Evolutionary conservation across 345 rosid species (phyloP).

Genomic region (Gossypium anomalum): DNA sequence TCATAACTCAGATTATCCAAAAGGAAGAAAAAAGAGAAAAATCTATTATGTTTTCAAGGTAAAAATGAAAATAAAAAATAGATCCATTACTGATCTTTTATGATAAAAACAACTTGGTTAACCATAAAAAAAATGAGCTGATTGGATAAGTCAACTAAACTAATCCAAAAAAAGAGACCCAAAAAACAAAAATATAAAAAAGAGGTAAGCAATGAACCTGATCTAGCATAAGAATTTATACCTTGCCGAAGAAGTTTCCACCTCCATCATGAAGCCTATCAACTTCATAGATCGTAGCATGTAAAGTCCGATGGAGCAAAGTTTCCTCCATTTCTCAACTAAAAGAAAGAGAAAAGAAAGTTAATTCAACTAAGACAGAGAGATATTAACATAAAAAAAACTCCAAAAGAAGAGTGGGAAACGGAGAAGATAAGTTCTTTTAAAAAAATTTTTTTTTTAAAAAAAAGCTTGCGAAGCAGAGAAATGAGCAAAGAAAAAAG

Average conservation of each 20-base stretch:
- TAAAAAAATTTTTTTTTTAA: too few species aligned
- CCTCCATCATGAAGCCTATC: constrained; percentile 51
- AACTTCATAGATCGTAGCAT: constrained; percentile 84
- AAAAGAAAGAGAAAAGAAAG: neutral
- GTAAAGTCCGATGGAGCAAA: constrained; percentile 76
- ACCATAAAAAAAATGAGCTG: neutral
- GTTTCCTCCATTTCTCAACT: constrained; percentile 66
- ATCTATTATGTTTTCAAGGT: neutral
- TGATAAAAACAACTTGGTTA: neutral
- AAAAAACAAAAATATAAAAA: neutral
- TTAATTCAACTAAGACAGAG: neutral
- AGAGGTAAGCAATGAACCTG: constrained; percentile 7
- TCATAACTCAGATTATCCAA: neutral
- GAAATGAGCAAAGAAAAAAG: neutral
- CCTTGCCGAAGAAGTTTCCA: constrained; percentile 66
- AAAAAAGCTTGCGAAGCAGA: neutral
- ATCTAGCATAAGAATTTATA: constrained; percentile 19
- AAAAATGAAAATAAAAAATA: too few species aligned
- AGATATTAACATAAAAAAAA: neutral
- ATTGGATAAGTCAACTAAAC: neutral
- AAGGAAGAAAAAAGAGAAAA: neutral
- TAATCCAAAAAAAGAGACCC: neutral
- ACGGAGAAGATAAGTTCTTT: neutral
- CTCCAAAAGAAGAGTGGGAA: neutral
- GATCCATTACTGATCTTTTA: too few species aligned